Evolutionary conservation across 306 rosid genomes (phyloP).

Genomic region (Corylus heterophylla): DNA sequence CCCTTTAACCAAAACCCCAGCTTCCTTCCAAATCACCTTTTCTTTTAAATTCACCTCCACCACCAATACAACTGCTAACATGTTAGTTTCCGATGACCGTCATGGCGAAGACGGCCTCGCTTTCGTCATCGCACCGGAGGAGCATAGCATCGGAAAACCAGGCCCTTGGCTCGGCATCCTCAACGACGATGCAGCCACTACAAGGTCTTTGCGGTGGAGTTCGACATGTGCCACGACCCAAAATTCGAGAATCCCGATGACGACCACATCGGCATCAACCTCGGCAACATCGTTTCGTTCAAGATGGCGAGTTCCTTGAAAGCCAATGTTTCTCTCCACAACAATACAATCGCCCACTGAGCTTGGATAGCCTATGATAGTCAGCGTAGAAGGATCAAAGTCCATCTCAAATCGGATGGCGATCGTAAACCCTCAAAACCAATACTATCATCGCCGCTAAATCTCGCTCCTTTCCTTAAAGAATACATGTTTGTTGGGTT

Average conservation of each 20-base stretch:
- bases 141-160: conserved; percentile 1
- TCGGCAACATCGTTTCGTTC: conserved; percentile 9
- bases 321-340: not conserved
- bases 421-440: not conserved
- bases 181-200: conserved; percentile 4
- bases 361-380: conserved; percentile 15
- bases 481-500: conserved; percentile 22
- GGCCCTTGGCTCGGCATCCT: conserved; percentile 21
- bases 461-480: conserved; percentile 17
- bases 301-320: not conserved
- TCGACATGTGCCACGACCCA: not conserved
- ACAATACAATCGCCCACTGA: not conserved
- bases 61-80: not conserved
- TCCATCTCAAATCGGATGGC: not conserved
- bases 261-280: conserved; percentile 10
- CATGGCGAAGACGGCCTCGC: not conserved
- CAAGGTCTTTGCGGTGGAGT: conserved; percentile 12
- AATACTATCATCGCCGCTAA: not conserved
- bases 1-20: conserved; percentile 10
- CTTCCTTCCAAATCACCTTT: conserved; percentile 17
- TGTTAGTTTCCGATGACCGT: not conserved
- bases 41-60: conserved; percentile 8
- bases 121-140: conserved; percentile 5
- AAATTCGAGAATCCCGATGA: conserved; percentile 6
- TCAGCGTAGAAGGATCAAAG: not conserved